phyloP scores from a whole-genome alignment of 768 basidiomycete genomes.

The Phanerodontia chrysosporium region DNA sequence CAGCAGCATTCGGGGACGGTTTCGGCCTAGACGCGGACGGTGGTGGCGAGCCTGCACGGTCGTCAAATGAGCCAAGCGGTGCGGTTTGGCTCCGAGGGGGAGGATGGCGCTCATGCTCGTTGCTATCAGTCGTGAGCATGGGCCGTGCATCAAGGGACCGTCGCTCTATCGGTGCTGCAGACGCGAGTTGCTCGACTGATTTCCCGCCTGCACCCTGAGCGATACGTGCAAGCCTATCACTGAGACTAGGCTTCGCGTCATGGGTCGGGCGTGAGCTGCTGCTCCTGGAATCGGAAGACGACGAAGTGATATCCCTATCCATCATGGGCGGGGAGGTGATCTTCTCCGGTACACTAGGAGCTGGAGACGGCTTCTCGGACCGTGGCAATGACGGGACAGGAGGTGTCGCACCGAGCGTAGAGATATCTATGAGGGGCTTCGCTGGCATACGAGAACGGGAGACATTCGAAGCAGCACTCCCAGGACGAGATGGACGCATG shows the following conservation, averaged over 20 bases:
- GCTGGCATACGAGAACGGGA: slow-evolving; percentile 28
- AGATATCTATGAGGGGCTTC: slow-evolving; percentile 42
- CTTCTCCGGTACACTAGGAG: slow-evolving; percentile 13
- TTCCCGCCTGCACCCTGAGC: slow-evolving; percentile 17
- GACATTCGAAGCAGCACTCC: slow-evolving; percentile 45
- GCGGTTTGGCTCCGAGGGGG: slow-evolving; percentile 22
- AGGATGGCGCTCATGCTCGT: slow-evolving; percentile 2
- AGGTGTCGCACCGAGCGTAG: slow-evolving; percentile 10
- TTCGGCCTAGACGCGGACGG: slow-evolving; percentile 17
- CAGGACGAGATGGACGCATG: slow-evolving; percentile 60
- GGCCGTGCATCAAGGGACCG: slow-evolving; percentile 11
- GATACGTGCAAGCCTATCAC: slow-evolving; percentile 22
- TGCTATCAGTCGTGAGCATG: slow-evolving; percentile 8
- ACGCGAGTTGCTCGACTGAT: slow-evolving; percentile 10
- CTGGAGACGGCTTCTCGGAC: slow-evolving; percentile 11
- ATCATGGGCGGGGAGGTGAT: slow-evolving; percentile 1
- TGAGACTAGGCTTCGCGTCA: slow-evolving; percentile 22
- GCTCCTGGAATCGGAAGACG: not conserved
- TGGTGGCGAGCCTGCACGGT: not conserved
- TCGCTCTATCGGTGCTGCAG: slow-evolving; percentile 2
- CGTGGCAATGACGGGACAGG: slow-evolving; percentile 10
- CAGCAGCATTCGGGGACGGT: slow-evolving; percentile 25
- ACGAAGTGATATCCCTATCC: not conserved
- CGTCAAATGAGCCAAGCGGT: slow-evolving; percentile 14
- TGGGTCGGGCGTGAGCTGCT: slow-evolving; percentile 10